Conservation (phyloP, 805 yeast genomes). For the Cyberlindnera euphorbiae region DNA sequence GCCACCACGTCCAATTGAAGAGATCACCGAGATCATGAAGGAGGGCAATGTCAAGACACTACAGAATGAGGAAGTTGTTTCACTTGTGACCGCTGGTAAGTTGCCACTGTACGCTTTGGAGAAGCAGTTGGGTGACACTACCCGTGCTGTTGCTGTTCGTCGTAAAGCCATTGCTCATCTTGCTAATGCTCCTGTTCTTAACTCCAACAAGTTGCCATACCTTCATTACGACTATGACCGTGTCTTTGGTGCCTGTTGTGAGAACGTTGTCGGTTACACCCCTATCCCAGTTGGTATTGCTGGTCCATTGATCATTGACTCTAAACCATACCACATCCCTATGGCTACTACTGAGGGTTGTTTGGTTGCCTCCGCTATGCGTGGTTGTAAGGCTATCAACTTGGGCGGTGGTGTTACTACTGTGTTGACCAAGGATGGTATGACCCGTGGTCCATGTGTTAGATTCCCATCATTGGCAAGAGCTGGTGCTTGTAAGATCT, state of each 20-base stretch:
- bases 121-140: conserved; percentile 80
- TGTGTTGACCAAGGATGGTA: conserved; percentile 91
- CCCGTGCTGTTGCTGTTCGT: conserved; percentile 91
- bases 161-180: conserved; percentile 85
- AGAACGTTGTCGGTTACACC: conserved; percentile 93
- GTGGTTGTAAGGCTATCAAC: conserved; percentile 98
- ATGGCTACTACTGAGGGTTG: conserved; percentile 99
- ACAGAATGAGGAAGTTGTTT: conserved; percentile 66
- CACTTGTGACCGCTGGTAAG: conserved; percentile 68
- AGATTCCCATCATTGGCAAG: conserved; percentile 75
- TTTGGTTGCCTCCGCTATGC: conserved; percentile 95
- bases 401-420: conserved; percentile 95
- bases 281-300: conserved; percentile 98
- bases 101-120: conserved; percentile 92
- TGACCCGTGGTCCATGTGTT: conserved; percentile 99
- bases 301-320: conserved; percentile 92
- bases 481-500: conserved; percentile 91
- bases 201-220: conserved; percentile 71
- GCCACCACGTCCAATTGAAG: conserved; percentile 53
- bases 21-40: conserved; percentile 56
- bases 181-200: conserved; percentile 77
- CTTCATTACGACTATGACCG: conserved; percentile 85
- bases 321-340: conserved; percentile 84
- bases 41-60: conserved; percentile 67
- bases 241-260: conserved; percentile 98